Evolutionary conservation across 331 rosid genomes (phyloP).

Genomic region (Spiraea crenata): DNA sequence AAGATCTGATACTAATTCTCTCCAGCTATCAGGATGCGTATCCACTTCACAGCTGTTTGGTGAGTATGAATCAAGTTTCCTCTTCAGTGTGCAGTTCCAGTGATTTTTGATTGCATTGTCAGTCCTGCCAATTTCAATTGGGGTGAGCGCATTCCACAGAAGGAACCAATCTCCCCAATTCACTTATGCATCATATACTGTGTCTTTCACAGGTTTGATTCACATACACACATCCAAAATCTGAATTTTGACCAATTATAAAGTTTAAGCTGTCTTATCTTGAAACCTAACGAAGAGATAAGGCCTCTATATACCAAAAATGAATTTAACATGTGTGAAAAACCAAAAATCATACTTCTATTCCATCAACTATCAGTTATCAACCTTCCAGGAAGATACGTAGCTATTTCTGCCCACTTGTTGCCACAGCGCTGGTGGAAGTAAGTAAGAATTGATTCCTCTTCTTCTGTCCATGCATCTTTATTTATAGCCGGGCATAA

Average conservation of each 20-base stretch:
- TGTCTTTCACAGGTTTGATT: not conserved
- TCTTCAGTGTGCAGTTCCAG: slow-evolving; percentile 60
- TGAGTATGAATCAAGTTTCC: slow-evolving; percentile 35
- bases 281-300: not conserved
- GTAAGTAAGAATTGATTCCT: slow-evolving; percentile 41
- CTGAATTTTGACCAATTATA: not conserved
- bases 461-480: slow-evolving; percentile 61
- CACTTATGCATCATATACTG: not conserved
- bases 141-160: slow-evolving; percentile 1
- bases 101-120: slow-evolving; percentile 69
- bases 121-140: slow-evolving; percentile 37
- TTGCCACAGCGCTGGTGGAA: slow-evolving; percentile 52
- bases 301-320: not conserved
- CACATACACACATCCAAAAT: not conserved
- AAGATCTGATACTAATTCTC: slow-evolving; percentile 7
- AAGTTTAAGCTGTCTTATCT: not conserved
- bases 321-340: not conserved
- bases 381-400: slow-evolving; percentile 68
- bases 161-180: slow-evolving; percentile 1
- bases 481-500: slow-evolving; percentile 55
- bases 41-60: slow-evolving; percentile 23
- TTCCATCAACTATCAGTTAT: not conserved
- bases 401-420: slow-evolving; percentile 75
- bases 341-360: not conserved
- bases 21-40: slow-evolving; percentile 13